Evolutionary conservation across 176 grass and related monocot genomes (phyloP), one percentile per base, ranked within the genome.

Genomic region (Pontederia crassipes): DNA sequence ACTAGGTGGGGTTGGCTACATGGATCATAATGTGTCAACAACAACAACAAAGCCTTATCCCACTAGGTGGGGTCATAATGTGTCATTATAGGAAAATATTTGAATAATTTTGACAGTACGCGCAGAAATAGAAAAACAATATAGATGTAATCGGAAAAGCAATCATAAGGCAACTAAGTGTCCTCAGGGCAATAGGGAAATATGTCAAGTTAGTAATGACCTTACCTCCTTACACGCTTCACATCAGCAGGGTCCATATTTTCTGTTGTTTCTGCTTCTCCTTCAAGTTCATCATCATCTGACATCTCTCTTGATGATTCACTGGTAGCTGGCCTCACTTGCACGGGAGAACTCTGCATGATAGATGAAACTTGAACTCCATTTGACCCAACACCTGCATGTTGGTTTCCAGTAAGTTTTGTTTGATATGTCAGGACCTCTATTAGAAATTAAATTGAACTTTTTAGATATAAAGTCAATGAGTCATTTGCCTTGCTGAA

Each of bases 181-280:
- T 48, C 24, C 47, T 49, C 11, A 26, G 47, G 3, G n/a, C 9
- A 20, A 2, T 48, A 20, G 12, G 26, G 18, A 20, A 10, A 24
- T 13, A 15, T 64, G 12, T 49, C 2, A 26, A 24, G 8, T 46
- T 8, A 24, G 20, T 24, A 24, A 20, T 18, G 8, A 27, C 6
- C 52, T 80, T 74, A 95, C 90, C 90, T 89, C 61, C 77, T 95
- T 28, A 67, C 72, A 52, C 64, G 52, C 71, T 84, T 95, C 49
- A 73, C 77, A 52, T 75, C 60, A 11, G 54, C 55, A 66, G 80
- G 78, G 28, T 75, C 60, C 57, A 52, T 77, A 54, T 74, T 79
- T 72, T 87, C 78, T 58, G 59, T 61, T 49, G 49, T 79, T 46
- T 95, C 80, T 57, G 59, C 62, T 70, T 74, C 80, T 45, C 80